Evolutionary conservation across 345 rosid species (phyloP), one percentile per base, ranked within the genome.

Genomic region (Syzygium grande): DNA sequence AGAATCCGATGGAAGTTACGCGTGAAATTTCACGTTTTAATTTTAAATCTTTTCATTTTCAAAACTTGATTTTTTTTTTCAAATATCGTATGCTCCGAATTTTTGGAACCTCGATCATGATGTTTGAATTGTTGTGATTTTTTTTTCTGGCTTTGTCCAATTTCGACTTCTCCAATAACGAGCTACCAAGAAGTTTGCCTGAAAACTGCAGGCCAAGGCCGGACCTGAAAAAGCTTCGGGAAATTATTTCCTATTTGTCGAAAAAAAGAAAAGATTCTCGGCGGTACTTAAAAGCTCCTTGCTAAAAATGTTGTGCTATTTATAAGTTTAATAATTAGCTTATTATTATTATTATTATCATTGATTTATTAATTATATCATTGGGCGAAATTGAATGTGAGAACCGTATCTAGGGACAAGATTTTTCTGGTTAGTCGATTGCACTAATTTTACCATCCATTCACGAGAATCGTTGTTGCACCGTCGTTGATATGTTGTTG

Each of bases 131-230:
- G 43, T 30, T 34, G 46, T 30, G 1, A 43, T 5, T 30, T 68
- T 9, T 30, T 30, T 68, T 52, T 68, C 79, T 10, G 23, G 46
- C 79, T 16, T 68, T 68, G 79, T 68, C 79, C 79, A 17, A 34
- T 30, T 68, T 85, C 22, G 86, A 54, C 21, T 54, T 86, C 54
- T 38, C 38, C 77, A 2, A n/a, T 11, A 2, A 61, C 43, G 2
- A 30, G 43, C 46, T 30, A 4, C 46, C 7, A 19, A 68, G 79
- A 34, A 30, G 11, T 65, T n/a, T 43, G 63, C 41, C 85, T 23
- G 54, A 29, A 52, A 79, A 7, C 79, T 41, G 89, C 89, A 65
- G 89, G 86, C 89, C 89, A 16, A 52, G 51, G 88, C 84, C 89
- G 87, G 86, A 54, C 77, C 52, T 30, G 38, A n/a, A 19, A 59